Evolutionary conservation across 805 yeast genomes (phyloP), one percentile per base, ranked within the genome.

Genomic region (Yueomyces sp.): DNA sequence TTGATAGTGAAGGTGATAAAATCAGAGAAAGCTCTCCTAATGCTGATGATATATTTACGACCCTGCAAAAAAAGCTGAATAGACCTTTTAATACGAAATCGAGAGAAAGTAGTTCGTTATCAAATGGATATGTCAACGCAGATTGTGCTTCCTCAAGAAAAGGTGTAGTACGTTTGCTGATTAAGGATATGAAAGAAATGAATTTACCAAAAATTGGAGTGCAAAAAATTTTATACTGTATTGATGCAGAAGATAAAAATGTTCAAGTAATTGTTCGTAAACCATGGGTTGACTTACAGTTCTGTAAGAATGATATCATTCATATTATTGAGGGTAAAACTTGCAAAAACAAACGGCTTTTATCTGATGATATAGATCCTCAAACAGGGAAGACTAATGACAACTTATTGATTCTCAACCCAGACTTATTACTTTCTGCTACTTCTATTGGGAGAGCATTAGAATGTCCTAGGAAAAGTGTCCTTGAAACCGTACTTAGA

Each of bases 391-490:
- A 46, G 19, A 50, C 72, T 45, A 62, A 69, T 33, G 71, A 71
- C 31, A 77, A 81, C 50, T 57, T 87, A n/a, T 60, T 88, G 30
- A 71, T 90, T 26, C 73, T 92, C 72, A 75, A 83, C 50, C 98
- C 98, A 0, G 97, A 92, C 56, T 63, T 76, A 3, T 62, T 92
- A 9, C 63, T 90, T 0, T 76, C 96, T 0, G 87, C 95, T 2
- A 92, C 97, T 0, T 65, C 80, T 3, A 74, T 87, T 1, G 81
- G 96, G 1, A 82, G 82, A 38, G 80, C 90, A 2, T 64, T 85
- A 31, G 69, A 66, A 26, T 92, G 98, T 56, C 67, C 76, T 31
- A 66, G 98, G 44, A 74, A 79, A 46, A 76, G 90, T 0, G 78
- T 85, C 0, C 59, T 90, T 3, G 65, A 67, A 32, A 67, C 72